Base-by-base conservation (phyloP, 2,329 filamentous ascomycete genomes). In the Tolypocladium cylindrosporum region DNA sequence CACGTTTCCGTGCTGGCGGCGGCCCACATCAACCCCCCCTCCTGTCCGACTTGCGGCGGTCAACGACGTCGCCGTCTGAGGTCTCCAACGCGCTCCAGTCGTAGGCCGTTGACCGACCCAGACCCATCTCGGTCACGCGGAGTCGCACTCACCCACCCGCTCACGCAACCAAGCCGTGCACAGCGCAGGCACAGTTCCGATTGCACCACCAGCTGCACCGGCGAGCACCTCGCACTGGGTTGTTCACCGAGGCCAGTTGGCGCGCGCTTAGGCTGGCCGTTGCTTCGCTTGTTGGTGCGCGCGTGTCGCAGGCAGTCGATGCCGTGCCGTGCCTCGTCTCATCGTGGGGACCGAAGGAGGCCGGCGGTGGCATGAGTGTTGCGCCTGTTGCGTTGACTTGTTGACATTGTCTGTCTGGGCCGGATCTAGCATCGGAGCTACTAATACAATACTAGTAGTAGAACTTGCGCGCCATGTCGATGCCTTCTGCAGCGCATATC, bases 401-500 rank as follows among this genome's bases (percentile, higher is more conserved):
- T 55, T 55, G n/a, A 50, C 48, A 13, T 37, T 52, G 31, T 34
- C 34, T 37, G 31, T 48, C 45, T 31, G 48, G 27, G 48, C 48
- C 31, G 48, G 9, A 52, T 52, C 48, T 52, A 52, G 48, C 48
- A 36, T 52, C 48, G 19, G 48, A 21, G 48, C 48, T 52, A 52
- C 48, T 37, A n/a, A 52, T 52, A 52, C 9, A 14, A 52, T 52
- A 52, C 16, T 21, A 21, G 31, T 21, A 21, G 21, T 52, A 21
- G 37, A 21, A 19, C 24, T 41, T 13, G 55, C 55, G 31, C 34
- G n/a, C 13, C 52, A 61, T 62, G 63, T 64, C 68, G 61, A 62
- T 68, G 54, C 63, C 67, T 24, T 64, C 68, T 37, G 55, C 64
- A 48, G 59, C 61, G 37, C 62, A 68, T 43, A 58, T 71, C 48